These are phyloP conservation scores for Urochloa ruziziensis DNA, from an alignment of 176 grass and related monocot genomes.

Conservation along the genomic window DNA sequence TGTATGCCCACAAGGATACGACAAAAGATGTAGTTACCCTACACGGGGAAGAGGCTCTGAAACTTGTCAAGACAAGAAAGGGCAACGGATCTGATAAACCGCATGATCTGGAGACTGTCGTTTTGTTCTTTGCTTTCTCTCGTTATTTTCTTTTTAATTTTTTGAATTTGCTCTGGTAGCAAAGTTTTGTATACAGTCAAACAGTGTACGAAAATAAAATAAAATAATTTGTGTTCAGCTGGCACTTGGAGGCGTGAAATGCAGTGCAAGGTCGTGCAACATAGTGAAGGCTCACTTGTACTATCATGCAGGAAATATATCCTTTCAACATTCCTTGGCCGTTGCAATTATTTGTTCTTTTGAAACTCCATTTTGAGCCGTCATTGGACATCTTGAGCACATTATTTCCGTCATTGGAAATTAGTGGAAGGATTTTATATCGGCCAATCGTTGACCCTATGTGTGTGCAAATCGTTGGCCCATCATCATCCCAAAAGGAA, in stretches of 20 bases:
- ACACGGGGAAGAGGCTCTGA: constrained; percentile 13
- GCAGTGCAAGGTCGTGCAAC: constrained; percentile 23
- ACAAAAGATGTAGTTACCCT: no score
- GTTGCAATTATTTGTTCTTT: neutral
- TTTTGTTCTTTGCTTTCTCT: constrained; percentile 16
- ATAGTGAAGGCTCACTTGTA: neutral
- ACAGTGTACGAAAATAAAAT: neutral
- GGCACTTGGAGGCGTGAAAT: neutral
- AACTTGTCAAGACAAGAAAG: constrained; percentile 39
- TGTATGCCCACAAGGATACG: constrained; percentile 16
- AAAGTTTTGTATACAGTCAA: constrained; percentile 16
- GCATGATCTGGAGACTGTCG: neutral
- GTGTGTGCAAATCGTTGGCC: neutral
- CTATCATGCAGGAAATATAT: neutral
- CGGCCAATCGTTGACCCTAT: neutral
- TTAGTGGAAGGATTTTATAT: neutral
- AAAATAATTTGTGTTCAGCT: neutral
- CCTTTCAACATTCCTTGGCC: neutral
- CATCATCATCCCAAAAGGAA: neutral
- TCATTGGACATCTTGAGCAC: neutral
- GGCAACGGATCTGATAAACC: neutral
- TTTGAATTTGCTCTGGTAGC: constrained; percentile 22
- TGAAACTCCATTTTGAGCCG: neutral
- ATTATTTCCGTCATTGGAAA: neutral
- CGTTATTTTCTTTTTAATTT: neutral